A percentile compares a stretch with the other conserved stretches of the same genome.
phyloP scores from a whole-genome alignment of 164 flowering plant genomes.

The Aristolochia fimbriata region DNA sequence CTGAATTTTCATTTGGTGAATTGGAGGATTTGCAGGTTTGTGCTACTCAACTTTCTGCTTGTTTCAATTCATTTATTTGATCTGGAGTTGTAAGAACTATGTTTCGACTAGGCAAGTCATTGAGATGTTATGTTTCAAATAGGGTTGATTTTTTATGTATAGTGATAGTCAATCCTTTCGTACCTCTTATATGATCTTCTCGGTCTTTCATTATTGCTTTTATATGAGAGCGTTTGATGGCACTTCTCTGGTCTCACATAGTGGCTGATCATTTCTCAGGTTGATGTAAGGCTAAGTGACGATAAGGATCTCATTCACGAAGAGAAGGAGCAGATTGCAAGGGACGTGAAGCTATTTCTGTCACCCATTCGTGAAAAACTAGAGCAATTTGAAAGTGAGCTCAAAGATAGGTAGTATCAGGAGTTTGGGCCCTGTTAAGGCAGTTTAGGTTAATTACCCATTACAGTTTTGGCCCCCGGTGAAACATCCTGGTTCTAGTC shows the following conservation, averaged over 20 bases:
- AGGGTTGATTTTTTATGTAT: background rate
- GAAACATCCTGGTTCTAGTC: no score
- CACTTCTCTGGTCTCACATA: background rate
- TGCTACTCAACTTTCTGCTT: background rate
- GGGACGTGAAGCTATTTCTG: conserved; percentile 63
- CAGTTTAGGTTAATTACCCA: no score
- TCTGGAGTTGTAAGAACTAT: background rate
- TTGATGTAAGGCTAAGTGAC: conserved; percentile 48
- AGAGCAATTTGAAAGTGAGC: conserved; percentile 70
- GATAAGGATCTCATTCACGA: conserved; percentile 46
- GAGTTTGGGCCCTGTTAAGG: no score
- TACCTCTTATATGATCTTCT: no score
- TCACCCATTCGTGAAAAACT: conserved; percentile 68
- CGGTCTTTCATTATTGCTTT: no score
- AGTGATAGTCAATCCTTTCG: background rate
- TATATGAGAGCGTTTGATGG: background rate
- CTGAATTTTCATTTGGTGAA: conserved; percentile 87
- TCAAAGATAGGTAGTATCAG: conserved; percentile 52
- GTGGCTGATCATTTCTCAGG: conserved; percentile 26
- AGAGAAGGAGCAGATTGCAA: conserved; percentile 34
- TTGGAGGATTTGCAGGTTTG: conserved; percentile 87
- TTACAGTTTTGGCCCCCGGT: no score
- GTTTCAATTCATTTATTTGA: background rate
- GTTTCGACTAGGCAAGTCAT: background rate
- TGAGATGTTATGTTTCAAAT: background rate